Base-by-base conservation (phyloP, 2,329 filamentous ascomycete genomes). In the Diaporthe aspalathi region DNA sequence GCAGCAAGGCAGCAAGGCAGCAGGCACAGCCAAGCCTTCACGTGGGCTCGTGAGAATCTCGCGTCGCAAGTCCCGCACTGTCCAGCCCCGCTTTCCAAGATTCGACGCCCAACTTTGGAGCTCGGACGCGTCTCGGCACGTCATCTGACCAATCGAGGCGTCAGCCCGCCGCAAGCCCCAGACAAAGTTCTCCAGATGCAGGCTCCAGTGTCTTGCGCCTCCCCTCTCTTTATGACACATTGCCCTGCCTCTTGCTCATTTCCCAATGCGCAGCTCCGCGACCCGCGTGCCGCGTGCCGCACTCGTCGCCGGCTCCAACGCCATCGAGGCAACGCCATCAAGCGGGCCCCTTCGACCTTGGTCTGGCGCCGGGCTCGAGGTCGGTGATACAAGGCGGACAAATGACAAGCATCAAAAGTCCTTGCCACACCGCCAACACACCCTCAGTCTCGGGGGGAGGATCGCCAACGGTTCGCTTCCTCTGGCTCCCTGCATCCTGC, bases 121-220 rank as follows among this genome's bases (percentile, higher is more conserved):
- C 35, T 68, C 29, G 56, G 70, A 72, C 70, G 70, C 70, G 70
- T 70, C 40, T 50, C 67, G 45, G 52, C 67, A 72, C 70, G 62
- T 50, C 52, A 38, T 72, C n/a, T 35, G 45, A 50, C 68, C 71
- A 73, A 73, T 73, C 49, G 68, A 53, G 63, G 53, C 57, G 49
- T 40, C 71, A 68, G 66, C 24, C 52, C 68, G 56, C 49, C 60
- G 40, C 50, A 62, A 45, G 49, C 63, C 60, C 68, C 40, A 65
- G 60, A 65, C 60, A 65, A 65, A 65, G 45, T 49, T 49, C 60
- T 8, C n/a, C 43, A 49, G 49, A 50, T 62, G 50, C 12, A n/a
- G n/a, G 27, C 45, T 70, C 71, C 60, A 60, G 49, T 45, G 53
- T 63, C 56, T 47, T 68, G 65, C 60, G 62, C 60, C 62, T 56